Base-by-base conservation (phyloP, 2,329 filamentous ascomycete genomes). In the Botryotinia globosa region DNA sequence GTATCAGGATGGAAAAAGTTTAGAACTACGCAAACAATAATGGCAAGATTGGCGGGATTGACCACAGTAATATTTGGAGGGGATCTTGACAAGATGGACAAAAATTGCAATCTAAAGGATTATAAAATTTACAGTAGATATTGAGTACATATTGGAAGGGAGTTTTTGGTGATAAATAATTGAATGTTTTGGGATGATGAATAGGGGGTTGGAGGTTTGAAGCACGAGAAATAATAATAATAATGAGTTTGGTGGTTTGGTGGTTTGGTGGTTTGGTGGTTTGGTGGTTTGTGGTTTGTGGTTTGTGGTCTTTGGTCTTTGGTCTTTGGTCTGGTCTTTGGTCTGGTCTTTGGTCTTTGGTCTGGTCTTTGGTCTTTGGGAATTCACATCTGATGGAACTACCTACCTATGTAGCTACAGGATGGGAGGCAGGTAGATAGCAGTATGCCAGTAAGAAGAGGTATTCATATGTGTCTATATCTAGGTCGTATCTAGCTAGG, bases 21-120 rank as follows among this genome's bases (percentile, higher is more conserved):
- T 72, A 72, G 37, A 39, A 67, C 68, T 70, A 66, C 61, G 69
- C 69, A 72, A 74, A 74, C 72, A 70, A 58, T 37, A 34, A 67
- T 62, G 62, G 34, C 25, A 39, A 39, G 58, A 61, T 16, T 10
- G 64, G 25, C 32, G 64, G 45, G 45, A 32, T 39, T 14, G 7
- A 32, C 12, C 37, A 32, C 20, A 44, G 34, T 18, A 10, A 68
- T 9, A 34, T 44, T 20, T 9, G n/a, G 34, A 8, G 22, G 58
- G 58, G 58, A 51, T 25, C 37, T 42, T 20, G 65, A 34, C 39
- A 20, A 48, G 25, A 67, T 72, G 34, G 61, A 18, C 12, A 16
- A 42, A 56, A 56, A 32, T 67, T 48, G 65, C 42, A 42, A 42
- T 25, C 54, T 42, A 67, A 67, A 42, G 45, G 48, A 67, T 56